Base-by-base conservation (phyloP, 768 basidiomycete species). In the Amanita phalloides region DNA sequence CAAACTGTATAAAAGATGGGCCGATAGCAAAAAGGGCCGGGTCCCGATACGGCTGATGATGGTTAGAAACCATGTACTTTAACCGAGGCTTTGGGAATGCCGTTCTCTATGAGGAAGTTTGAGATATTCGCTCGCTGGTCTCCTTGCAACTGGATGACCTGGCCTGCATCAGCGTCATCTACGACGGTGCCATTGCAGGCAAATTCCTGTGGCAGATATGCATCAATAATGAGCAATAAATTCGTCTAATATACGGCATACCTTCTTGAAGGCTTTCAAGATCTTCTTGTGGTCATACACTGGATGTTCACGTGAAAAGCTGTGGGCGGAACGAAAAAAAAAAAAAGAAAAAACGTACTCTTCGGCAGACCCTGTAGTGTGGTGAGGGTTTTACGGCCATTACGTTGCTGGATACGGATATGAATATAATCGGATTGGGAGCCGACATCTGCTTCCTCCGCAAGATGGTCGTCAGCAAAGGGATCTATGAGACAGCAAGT, bases 211-310 rank as follows among this genome's bases (percentile, higher is more conserved):
- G 46, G 35, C n/a, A 44, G 20, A 30, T 9, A 36, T 6, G 23
- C 3, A 41, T 36, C 33, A 26, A 13, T 20, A 38, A 45, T 11
- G 36, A 33, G 14, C n/a, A 9, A 17, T 2, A 13, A 32, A 17
- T 4, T 7, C 6, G 7, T 17, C 11, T 1, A 11, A 45, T 35
- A n/a, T 26, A 13, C 6, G 49, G 53, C 54, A 44, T 53, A 87
- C 91, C 86, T 97, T 99, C 80, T 98, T 99, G 77, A 98, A 96
- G 11, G 90, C 93, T 69, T 98, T 98, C 69, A 98, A 76, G 57
- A 99, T 78, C 73, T 98, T 99, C 84, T 96, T 98, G 59, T 83
- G 78, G 68, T 97, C 92, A 70, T 95, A 97, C 71, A 93, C 92
- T 93, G 64, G 39, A 47, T 28, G 42, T 48, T 41, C 56, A 55